These are phyloP conservation scores for Xylariales sp. DNA, from an alignment of 2,329 filamentous ascomycete species.

Conservation along the genomic window DNA sequence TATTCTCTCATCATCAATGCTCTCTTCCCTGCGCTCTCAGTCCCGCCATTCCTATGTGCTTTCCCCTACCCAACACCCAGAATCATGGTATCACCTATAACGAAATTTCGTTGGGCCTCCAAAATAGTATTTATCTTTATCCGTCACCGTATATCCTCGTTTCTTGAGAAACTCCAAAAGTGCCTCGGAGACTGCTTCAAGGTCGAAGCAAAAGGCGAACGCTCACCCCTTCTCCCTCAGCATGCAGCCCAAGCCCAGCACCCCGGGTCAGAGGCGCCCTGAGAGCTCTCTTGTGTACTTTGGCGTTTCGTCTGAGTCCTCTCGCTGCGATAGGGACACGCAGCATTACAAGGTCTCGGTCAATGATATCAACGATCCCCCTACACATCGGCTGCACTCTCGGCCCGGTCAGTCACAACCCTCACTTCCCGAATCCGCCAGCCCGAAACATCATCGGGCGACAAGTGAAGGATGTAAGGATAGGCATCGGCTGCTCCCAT, in stretches of 20 bases:
- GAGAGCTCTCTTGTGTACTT: too few species aligned
- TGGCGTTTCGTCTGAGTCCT: too few species aligned
- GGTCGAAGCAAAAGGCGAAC: neutral
- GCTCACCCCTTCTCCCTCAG: neutral
- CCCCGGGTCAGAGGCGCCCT: neutral
- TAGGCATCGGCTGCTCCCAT: neutral
- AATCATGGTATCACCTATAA: constrained; percentile 3
- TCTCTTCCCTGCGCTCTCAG: too few species aligned
- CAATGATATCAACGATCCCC: too few species aligned
- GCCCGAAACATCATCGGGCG: too few species aligned
- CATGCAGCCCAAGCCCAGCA: neutral
- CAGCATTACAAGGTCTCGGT: too few species aligned
- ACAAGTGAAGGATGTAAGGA: neutral
- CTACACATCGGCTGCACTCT: too few species aligned
- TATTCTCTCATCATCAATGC: too few species aligned
- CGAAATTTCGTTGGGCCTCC: neutral
- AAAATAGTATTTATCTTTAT: neutral
- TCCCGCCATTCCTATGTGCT: neutral
- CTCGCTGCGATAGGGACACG: too few species aligned
- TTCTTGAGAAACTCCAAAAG: neutral
- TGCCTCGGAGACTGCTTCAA: neutral
- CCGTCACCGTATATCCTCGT: neutral
- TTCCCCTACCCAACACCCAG: neutral
- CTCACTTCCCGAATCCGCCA: too few species aligned
- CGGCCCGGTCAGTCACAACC: too few species aligned